Evolutionary conservation across 2,329 filamentous ascomycete genomes (phyloP).

Genomic region (Calonectria henricotiae): DNA sequence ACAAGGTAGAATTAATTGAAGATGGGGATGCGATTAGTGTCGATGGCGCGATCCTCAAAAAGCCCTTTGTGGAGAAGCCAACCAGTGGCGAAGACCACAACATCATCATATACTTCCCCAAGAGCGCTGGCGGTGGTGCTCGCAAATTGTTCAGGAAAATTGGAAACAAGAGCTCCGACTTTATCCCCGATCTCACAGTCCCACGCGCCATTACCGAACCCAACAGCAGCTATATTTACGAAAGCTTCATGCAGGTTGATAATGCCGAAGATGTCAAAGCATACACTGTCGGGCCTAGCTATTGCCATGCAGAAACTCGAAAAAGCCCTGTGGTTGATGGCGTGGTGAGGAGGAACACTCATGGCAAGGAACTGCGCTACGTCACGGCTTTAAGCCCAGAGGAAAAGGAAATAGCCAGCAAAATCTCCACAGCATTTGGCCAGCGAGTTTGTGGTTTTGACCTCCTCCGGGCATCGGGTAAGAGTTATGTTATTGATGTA

Average conservation of each 20-base stretch:
- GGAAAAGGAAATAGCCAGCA: constrained; percentile 89
- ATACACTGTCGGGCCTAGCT: constrained; percentile 93
- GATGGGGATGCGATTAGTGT: constrained; percentile 91
- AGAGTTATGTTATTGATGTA: constrained; percentile 98
- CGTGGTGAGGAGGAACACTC: constrained; percentile 94
- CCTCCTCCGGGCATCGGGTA: constrained; percentile 87
- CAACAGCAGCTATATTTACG: constrained; percentile 91
- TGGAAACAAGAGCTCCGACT: constrained; percentile 99
- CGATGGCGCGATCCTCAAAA: constrained; percentile 85
- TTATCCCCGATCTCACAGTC: constrained; percentile 81
- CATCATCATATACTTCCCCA: constrained; percentile 97
- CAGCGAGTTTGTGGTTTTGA: constrained; percentile 98
- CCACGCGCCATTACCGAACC: constrained; percentile 88
- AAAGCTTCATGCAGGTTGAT: constrained; percentile 96
- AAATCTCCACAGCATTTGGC: constrained; percentile 92
- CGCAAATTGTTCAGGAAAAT: constrained; percentile 96
- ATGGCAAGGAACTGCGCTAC: constrained; percentile 97
- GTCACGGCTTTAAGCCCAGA: constrained; percentile 87
- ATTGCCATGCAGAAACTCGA: constrained; percentile 96
- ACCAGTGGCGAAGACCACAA: constrained; percentile 99
- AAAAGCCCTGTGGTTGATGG: constrained; percentile 98
- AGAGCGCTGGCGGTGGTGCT: constrained; percentile 88
- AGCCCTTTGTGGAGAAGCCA: constrained; percentile 98
- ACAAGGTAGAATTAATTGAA: constrained; percentile 88
- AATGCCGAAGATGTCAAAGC: constrained; percentile 99